Conservation (phyloP, 2,329 filamentous ascomycete species). For the Fusarium nurragi region DNA sequence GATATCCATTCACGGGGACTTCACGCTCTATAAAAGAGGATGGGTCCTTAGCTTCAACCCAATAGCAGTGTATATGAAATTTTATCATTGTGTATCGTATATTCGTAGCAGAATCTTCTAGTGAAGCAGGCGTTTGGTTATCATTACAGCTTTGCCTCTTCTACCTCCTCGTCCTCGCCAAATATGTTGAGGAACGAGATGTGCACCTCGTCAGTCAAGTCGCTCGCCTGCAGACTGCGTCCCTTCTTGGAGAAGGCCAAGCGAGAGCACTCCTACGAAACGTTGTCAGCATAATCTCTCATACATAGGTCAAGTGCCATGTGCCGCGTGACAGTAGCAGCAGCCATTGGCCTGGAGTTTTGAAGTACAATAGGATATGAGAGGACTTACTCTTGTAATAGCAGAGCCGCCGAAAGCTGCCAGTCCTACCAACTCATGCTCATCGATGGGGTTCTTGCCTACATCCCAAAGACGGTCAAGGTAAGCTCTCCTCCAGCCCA, state of each 20-base stretch:
- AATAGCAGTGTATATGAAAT: neutral
- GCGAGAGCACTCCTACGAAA: constrained; percentile 76
- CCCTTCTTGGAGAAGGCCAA: constrained; percentile 87
- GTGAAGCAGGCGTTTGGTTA: neutral
- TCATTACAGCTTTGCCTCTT: constrained; percentile 48
- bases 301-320: neutral
- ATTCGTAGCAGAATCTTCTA: neutral
- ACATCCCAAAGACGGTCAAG: constrained; percentile 80
- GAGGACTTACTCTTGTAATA: constrained; percentile 76
- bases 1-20: no score
- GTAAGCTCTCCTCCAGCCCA: constrained; percentile 90
- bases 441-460: constrained; percentile 56
- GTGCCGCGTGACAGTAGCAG: neutral
- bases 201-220: constrained; percentile 91
- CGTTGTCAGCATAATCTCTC: constrained; percentile 21
- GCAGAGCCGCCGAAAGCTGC: constrained; percentile 88
- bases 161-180: constrained; percentile 64
- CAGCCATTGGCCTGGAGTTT: neutral
- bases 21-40: no score
- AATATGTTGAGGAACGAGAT: constrained; percentile 81
- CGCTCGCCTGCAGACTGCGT: constrained; percentile 88
- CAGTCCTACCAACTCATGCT: constrained; percentile 73
- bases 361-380: neutral
- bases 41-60: no score
- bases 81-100: neutral